Evolutionary conservation across 169 alveolate species (phyloP), one percentile per base, ranked within the genome.

Genomic region (Plasmodium ovale): DNA sequence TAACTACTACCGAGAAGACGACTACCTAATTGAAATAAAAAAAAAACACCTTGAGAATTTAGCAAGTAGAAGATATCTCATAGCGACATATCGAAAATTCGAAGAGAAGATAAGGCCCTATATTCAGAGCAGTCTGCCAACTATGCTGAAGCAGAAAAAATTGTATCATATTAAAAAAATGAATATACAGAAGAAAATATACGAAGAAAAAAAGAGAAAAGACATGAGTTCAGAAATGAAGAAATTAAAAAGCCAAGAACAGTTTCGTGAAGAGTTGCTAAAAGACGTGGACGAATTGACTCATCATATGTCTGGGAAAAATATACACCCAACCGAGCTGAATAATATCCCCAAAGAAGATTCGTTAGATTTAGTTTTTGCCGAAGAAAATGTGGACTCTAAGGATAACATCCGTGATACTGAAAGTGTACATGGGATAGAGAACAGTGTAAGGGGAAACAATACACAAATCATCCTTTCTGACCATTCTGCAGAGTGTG

Each of bases 61-160:
- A 9, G 91, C 87, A 10, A 85, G 91, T 37, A 51, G 91, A 27
- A 67, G 69, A 21, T 85, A 68, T 72, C 62, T 85, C 56, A 68
- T 85, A 39, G 27, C 44, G 25, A 70, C 91, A 23, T 85, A 68
- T 72, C 33, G 27, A 85, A 85, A 85, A 12, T 69, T 85, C 21
- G 91, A 85, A 31, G 85, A 85, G 33, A 85, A 85, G 69, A 85
- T 85, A 42, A 85, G 42, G 27, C 91, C 91, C 2, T 85, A 85
- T 44, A 85, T 85, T 37, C 87, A 85, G 39, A 85, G 87, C 54
- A 85, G 91, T 31, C 54, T 85, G n/a, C 91, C 91, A 42, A 51
- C 69, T 10, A 85, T 85, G 91, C n/a, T 85, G 19, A 67, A 60
- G 44, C 85, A 85, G 21, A 69, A 85, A 70, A 85, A 85, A 85